phyloP scores from a whole-genome alignment of 352 stramenopile genomes.

The Pythium aphanidermatum region DNA sequence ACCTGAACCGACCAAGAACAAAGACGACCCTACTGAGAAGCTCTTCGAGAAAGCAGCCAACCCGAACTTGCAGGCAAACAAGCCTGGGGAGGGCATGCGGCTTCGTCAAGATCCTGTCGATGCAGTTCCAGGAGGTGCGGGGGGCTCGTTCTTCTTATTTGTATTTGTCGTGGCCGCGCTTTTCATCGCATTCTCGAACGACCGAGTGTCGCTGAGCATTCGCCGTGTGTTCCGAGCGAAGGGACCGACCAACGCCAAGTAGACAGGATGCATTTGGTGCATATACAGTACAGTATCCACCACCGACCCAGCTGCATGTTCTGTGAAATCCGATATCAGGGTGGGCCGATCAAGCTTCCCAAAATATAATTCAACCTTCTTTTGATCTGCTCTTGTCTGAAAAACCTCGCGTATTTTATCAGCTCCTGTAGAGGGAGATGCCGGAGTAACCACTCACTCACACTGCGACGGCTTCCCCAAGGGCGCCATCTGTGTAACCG shows the following conservation, averaged over 20 bases:
- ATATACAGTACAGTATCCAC: not conserved
- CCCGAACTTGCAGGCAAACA: slow-evolving; percentile 18
- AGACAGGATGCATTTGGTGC: not conserved
- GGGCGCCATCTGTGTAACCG: not conserved
- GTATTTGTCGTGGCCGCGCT: slow-evolving; percentile 45
- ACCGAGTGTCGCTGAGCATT: slow-evolving; percentile 47
- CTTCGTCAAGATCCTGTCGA: slow-evolving; percentile 39
- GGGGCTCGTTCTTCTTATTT: slow-evolving; percentile 43
- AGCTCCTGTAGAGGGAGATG: slow-evolving; percentile 24
- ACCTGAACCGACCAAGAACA: slow-evolving; percentile 34
- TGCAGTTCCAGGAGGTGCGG: slow-evolving; percentile 20
- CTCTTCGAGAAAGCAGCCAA: slow-evolving; percentile 16
- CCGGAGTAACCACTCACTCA: slow-evolving; percentile 25
- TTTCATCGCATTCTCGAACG: slow-evolving; percentile 66
- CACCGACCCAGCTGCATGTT: slow-evolving; percentile 20
- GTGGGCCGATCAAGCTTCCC: not conserved
- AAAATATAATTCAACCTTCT: slow-evolving; percentile 17
- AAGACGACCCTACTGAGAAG: too few species aligned
- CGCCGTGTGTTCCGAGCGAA: slow-evolving; percentile 43
- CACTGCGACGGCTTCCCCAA: not conserved
- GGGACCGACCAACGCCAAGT: slow-evolving; percentile 25
- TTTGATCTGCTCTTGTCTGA: slow-evolving; percentile 4
- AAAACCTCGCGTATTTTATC: not conserved
- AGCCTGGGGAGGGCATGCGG: slow-evolving; percentile 15
- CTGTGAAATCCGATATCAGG: slow-evolving; percentile 17